These are phyloP conservation scores for Colletotrichum truncatum DNA, from an alignment of 2,329 filamentous ascomycete species.

Conservation along the genomic window DNA sequence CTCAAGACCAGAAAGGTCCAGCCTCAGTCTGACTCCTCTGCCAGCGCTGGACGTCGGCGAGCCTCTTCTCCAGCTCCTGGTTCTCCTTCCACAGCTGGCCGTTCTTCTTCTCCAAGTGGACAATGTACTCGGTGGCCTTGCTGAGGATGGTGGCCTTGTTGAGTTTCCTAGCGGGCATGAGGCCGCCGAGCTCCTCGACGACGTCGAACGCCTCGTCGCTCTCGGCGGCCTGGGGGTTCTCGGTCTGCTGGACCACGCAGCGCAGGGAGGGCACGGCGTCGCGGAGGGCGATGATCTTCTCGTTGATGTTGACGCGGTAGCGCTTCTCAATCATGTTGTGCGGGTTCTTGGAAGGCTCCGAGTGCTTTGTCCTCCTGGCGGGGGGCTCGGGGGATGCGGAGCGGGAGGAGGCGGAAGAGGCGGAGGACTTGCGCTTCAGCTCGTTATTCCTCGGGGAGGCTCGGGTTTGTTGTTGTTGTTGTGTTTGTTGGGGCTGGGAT, in stretches of 20 bases:
- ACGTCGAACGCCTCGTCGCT: slow-evolving; percentile 34
- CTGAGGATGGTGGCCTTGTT: slow-evolving; percentile 54
- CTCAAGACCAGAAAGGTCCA: slow-evolving; percentile 12
- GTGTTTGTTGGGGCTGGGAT: slow-evolving; percentile 14
- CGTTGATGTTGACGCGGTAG: slow-evolving; percentile 84
- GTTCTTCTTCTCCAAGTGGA: slow-evolving; percentile 46
- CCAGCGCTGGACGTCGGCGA: slow-evolving; percentile 27
- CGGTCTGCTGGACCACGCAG: slow-evolving; percentile 42
- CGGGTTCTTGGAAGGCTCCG: slow-evolving; percentile 73
- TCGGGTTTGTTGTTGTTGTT: slow-evolving; percentile 3
- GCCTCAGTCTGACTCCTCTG: slow-evolving; percentile 19
- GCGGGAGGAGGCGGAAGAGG: slow-evolving; percentile 39
- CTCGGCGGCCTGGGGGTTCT: slow-evolving; percentile 37
- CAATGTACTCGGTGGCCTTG: slow-evolving; percentile 49
- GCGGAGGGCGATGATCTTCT: slow-evolving; percentile 80
- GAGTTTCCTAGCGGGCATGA: slow-evolving; percentile 47
- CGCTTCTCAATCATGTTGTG: slow-evolving; percentile 90
- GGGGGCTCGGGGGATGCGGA: slow-evolving; percentile 52
- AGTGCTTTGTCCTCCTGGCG: slow-evolving; percentile 38
- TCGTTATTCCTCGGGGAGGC: slow-evolving; percentile 33
- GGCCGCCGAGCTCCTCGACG: slow-evolving; percentile 39
- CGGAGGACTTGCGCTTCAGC: slow-evolving; percentile 43
- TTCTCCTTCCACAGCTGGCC: slow-evolving; percentile 42
- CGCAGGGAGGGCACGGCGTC: slow-evolving; percentile 70
- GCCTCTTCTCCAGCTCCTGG: slow-evolving; percentile 40